Percentiles rank a stretch among this genome's conserved stretches.
phyloP scores from a whole-genome alignment of 2,329 filamentous ascomycete species.

The Aspergillus sp. region DNA sequence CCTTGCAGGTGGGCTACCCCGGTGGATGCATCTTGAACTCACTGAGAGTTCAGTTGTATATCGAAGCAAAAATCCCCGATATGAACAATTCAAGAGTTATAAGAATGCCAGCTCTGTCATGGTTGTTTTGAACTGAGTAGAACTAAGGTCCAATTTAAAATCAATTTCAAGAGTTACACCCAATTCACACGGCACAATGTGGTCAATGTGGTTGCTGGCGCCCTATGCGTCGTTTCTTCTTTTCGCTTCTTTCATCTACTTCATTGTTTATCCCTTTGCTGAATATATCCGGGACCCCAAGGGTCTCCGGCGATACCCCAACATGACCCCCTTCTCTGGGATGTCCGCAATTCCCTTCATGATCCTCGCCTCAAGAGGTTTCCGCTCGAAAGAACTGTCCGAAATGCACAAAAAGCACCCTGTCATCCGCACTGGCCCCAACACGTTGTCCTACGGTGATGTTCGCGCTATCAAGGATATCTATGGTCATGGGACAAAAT shows the following conservation, averaged over 20 bases:
- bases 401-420: conserved; percentile 43
- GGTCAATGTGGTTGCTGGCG: conserved; percentile 12
- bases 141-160: too few relatives aligned
- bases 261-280: conserved; percentile 18
- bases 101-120: not conserved
- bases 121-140: too few relatives aligned
- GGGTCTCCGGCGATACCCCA: conserved; percentile 43
- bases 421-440: conserved; percentile 43
- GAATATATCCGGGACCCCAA: conserved; percentile 24
- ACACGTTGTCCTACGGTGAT: conserved; percentile 38
- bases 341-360: conserved; percentile 45
- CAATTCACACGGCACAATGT: conserved; percentile 9
- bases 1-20: not conserved
- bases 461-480: conserved; percentile 45
- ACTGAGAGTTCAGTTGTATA: not conserved
- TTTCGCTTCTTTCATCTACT: conserved; percentile 18
- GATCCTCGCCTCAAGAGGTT: conserved; percentile 37
- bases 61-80: not conserved
- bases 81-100: not conserved
- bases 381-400: conserved; percentile 38
- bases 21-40: not conserved
- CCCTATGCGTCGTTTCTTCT: conserved; percentile 19
- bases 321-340: conserved; percentile 38
- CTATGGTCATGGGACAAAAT: conserved; percentile 47
- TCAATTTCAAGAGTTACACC: not conserved